Conservation (phyloP, 129 eudicot genomes). For the Cynara cardunculus region DNA sequence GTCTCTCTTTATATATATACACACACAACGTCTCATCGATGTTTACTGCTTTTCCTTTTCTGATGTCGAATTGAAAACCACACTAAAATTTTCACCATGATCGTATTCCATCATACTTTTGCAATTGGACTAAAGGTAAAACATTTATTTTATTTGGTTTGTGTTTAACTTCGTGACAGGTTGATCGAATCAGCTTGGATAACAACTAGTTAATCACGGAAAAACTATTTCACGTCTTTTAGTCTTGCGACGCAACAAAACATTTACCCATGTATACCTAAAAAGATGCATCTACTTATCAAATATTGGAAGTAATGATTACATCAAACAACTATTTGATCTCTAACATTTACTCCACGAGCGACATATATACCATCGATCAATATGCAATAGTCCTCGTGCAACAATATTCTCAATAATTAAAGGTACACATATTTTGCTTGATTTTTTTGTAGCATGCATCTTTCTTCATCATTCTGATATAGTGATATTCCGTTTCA, state of each 20-base stretch:
- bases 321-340: constrained; percentile 44
- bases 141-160: not conserved
- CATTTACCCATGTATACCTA: constrained; percentile 22
- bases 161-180: constrained; percentile 21
- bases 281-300: constrained; percentile 41
- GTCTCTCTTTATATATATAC: too few species aligned
- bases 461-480: not conserved
- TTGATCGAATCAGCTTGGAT: constrained; percentile 24
- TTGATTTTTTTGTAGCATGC: not conserved
- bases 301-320: constrained; percentile 53
- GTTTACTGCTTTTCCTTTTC: not conserved
- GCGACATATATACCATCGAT: constrained; percentile 8
- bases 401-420: constrained; percentile 27
- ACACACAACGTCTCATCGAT: not conserved
- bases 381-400: constrained; percentile 35
- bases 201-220: constrained; percentile 37
- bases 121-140: too few species aligned
- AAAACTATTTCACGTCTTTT: constrained; percentile 15
- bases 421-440: constrained; percentile 12
- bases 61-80: not conserved
- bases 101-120: not conserved
- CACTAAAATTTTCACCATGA: not conserved
- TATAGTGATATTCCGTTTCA: not conserved
- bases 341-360: constrained; percentile 26
- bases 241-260: constrained; percentile 14